Evolutionary conservation across 2,329 filamentous ascomycete species (phyloP).

Genomic region (Dothistroma pini): DNA sequence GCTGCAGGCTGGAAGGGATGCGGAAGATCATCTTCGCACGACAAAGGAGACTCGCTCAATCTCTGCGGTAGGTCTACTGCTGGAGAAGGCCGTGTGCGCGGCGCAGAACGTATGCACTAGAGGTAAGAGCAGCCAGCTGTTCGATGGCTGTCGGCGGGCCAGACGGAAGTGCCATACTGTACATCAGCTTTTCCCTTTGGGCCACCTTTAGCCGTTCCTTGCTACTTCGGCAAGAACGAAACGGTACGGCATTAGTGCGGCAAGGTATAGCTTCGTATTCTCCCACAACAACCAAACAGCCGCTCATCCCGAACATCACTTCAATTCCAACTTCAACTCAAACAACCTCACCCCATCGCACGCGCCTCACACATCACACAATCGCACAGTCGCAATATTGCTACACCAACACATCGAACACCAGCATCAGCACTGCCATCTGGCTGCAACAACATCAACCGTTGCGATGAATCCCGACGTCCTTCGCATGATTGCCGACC

Average conservation of each 20-base stretch:
- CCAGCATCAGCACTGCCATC: not conserved
- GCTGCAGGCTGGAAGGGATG: no score
- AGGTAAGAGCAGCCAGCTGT: no score
- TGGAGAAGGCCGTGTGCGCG: no score
- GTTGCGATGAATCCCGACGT: constrained; percentile 19
- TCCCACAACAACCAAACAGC: not conserved
- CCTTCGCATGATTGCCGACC: constrained; percentile 26
- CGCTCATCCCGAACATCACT: not conserved
- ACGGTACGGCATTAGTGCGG: not conserved
- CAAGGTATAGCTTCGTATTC: not conserved
- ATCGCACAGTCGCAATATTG: not conserved
- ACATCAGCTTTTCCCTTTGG: not conserved
- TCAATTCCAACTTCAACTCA: not conserved
- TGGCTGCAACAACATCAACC: not conserved
- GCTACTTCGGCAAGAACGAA: not conserved
- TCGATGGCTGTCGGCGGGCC: not conserved
- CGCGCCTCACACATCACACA: not conserved
- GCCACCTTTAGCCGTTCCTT: not conserved
- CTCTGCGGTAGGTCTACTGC: no score
- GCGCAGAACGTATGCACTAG: no score
- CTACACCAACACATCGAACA: not conserved
- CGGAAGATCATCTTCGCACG: no score
- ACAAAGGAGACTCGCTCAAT: no score
- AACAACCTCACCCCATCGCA: not conserved
- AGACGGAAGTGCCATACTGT: not conserved